Conservation (phyloP, 192 early-diverging fungal species). For the Paraglomus occultum region DNA sequence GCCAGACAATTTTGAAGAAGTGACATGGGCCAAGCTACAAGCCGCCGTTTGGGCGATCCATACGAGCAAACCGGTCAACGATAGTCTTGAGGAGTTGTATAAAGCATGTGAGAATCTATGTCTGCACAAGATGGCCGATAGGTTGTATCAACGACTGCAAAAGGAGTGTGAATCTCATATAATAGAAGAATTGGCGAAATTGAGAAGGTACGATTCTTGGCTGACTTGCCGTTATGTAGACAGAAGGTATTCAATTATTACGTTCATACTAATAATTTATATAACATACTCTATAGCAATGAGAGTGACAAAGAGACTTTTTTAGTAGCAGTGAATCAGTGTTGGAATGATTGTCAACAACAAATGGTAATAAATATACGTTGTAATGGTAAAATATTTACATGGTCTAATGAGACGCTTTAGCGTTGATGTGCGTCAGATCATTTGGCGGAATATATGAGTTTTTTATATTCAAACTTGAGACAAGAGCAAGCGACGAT, state of each 20-base stretch:
- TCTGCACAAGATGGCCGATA: slow-evolving; percentile 66
- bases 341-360: slow-evolving; percentile 67
- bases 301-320: slow-evolving; percentile 32
- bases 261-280: slow-evolving; percentile 1
- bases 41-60: slow-evolving; percentile 75
- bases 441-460: no score
- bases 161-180: slow-evolving; percentile 57
- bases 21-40: slow-evolving; percentile 64
- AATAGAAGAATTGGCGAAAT: slow-evolving; percentile 42
- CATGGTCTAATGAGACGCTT: not conserved
- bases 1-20: slow-evolving; percentile 65
- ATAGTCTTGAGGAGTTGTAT: slow-evolving; percentile 84
- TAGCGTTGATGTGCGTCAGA: no score
- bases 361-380: slow-evolving; percentile 54
- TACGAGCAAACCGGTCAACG: slow-evolving; percentile 52
- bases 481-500: no score
- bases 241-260: not conserved
- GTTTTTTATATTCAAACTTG: no score
- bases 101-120: slow-evolving; percentile 80
- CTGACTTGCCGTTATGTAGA: not conserved
- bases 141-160: slow-evolving; percentile 60
- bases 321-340: slow-evolving; percentile 45
- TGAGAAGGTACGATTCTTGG: slow-evolving; percentile 32
- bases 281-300: slow-evolving; percentile 24
- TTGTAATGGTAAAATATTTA: not conserved